Evolutionary conservation across 129 eudicot species (phyloP), one percentile per base, ranked within the genome.

Genomic region (Deinandra increscens): DNA sequence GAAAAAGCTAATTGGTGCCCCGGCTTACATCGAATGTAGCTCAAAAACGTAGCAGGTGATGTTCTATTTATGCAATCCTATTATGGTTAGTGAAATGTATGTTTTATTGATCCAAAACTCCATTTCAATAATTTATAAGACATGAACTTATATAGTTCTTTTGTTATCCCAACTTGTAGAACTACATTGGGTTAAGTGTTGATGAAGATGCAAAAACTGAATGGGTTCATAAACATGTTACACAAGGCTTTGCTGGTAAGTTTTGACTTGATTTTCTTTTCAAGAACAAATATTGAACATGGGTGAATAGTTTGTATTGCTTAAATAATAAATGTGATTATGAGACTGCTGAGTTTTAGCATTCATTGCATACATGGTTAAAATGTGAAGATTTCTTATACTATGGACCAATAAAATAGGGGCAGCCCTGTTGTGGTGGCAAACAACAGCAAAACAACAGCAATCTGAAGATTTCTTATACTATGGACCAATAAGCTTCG

Each of bases 1-100:
- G 75, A 85, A 42, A 76, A 87, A 83, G 87, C 70, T 81, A 73
- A 90, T 90, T 72, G 97, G 97, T 7, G 97, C 97, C n/a, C 82
- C 95, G 44, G 82, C 89, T 62, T 90, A 87, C 73, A 83, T 90
- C 17, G 97, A 90, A 58, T 90, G 97, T 66, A 90, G 97, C 64
- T 87, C 97, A 34, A 90, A 90, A 66, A 87, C 97, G 19, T 95
- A 90, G 75, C 95, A 90, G 97, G 97, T 90, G 37, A 64, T 69
- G 26, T 69, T 37, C 14, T 48, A 6, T 48, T 61, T 61, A 6
- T 50, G 44, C 22, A 15, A 6, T 18, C 66, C 60, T 29, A 56
- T 45, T 4, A 70, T 56, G 42, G n/a, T n/a, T n/a, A n/a, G n/a
- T n/a, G n/a, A n/a, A n/a, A 44, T 19, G 31, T 2, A 38, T 2